Percentiles rank a stretch among this genome's conserved stretches.
Evolutionary conservation across 108 stramenopile genomes (phyloP).

Genomic region (Skeletonema menzelii): DNA sequence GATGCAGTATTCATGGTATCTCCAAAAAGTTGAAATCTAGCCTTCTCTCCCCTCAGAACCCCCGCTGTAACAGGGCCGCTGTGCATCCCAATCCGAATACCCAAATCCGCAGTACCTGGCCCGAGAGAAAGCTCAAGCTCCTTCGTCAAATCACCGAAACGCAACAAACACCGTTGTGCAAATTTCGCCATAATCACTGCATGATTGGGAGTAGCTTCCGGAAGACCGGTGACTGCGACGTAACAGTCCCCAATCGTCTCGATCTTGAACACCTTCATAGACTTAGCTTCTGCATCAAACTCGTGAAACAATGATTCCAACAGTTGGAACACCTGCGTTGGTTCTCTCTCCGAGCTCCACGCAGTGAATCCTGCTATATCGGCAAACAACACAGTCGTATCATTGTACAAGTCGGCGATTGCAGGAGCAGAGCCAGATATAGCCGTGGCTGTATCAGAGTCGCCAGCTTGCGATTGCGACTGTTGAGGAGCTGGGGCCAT

Average conservation of each 20-base stretch:
- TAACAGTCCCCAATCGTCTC: slow-evolving; percentile 56
- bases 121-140: slow-evolving; percentile 34
- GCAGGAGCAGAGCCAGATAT: slow-evolving; percentile 1
- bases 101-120: slow-evolving; percentile 40
- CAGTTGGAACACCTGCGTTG: slow-evolving; percentile 51
- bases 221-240: slow-evolving; percentile 55
- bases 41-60: slow-evolving; percentile 49
- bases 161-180: slow-evolving; percentile 43
- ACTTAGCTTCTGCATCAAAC: slow-evolving; percentile 46
- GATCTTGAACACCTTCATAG: slow-evolving; percentile 41
- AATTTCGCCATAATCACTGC: slow-evolving; percentile 48
- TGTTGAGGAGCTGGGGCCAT: neutral
- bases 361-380: slow-evolving; percentile 63
- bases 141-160: slow-evolving; percentile 32
- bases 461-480: neutral
- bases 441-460: neutral
- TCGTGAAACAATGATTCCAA: slow-evolving; percentile 47
- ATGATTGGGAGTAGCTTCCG: slow-evolving; percentile 45
- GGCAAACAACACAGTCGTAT: slow-evolving; percentile 9
- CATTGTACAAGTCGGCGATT: slow-evolving; percentile 8
- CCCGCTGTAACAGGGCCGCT: slow-evolving; percentile 60
- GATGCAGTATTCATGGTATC: slow-evolving; percentile 65
- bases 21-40: slow-evolving; percentile 57
- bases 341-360: slow-evolving; percentile 55
- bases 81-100: slow-evolving; percentile 47